Base-by-base conservation (phyloP, 2,329 filamentous ascomycete genomes). In the Botrytis galanthina region DNA sequence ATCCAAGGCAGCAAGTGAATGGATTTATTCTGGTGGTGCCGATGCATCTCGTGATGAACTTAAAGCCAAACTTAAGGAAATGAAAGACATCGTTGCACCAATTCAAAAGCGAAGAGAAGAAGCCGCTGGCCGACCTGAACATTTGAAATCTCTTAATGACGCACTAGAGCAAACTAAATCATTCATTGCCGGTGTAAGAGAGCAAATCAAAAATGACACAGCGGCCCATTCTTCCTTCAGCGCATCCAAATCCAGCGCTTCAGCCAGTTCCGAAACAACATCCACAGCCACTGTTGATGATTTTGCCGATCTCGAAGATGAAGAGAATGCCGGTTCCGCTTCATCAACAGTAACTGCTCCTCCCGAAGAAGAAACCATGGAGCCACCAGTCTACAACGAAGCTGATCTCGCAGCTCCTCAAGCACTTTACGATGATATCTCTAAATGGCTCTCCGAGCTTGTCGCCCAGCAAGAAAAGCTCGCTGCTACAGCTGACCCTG, bases 11-110 rank as follows among this genome's bases (percentile, higher is more conserved):
- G 88, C 90, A 35, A 92, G 93, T 78, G 94, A 97, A 18, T 99
- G 96, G 95, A 89, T 99, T 74, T 96, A 97, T 81, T 93, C 89
- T 26, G 94, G 95, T 64, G 94, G 95, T 73, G 87, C 88, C 26
- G 90, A 94, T 67, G 95, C 96, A 7, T 86, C 88, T 51, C 91
- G 90, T 73, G 89, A 93, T 4, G 90, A 91, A 66, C 88, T 99
- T 79, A 93, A 91, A 81, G 87, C 88, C 72, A 93, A 91, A 81
- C 88, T 97, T 68, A 91, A 93, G 82, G 88, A 88, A 62, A 88
- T 99, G 68, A 91, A 93, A 80, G 88, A 90, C 71, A 88, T 98
- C 64, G 92, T 95, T 70, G 85, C 89, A 46, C 95, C 95, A 1
- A 90, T 97, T 39, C 87, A 94, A 77, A 90, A 88, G 80, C 89